phyloP scores from a whole-genome alignment of 768 basidiomycete genomes.

The Xerocomellus intermedius region DNA sequence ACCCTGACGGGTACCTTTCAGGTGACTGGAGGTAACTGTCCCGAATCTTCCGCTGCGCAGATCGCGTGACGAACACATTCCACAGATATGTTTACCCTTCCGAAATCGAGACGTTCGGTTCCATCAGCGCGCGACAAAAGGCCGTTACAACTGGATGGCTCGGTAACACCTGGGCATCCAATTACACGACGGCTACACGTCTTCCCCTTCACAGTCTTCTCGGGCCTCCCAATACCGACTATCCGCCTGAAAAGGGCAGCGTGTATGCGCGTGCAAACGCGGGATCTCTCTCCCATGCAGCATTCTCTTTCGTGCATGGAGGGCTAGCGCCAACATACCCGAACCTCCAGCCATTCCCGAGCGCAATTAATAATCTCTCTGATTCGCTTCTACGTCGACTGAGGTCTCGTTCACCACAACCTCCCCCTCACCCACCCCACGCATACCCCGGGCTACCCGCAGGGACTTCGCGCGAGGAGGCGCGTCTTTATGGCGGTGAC shows the following conservation, averaged over 20 bases:
- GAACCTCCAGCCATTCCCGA: conserved; percentile 78
- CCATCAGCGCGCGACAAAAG: conserved; percentile 65
- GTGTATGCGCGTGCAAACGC: conserved; percentile 32
- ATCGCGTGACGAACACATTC: conserved; percentile 5
- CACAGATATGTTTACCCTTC: conserved; percentile 78
- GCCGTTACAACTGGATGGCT: conserved; percentile 74
- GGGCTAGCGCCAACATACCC: conserved; percentile 79
- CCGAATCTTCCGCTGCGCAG: not conserved
- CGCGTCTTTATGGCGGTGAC: conserved; percentile 65
- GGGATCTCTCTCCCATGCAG: conserved; percentile 67
- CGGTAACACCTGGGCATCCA: conserved; percentile 78
- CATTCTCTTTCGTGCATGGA: conserved; percentile 92
- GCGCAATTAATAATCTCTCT: conserved; percentile 76
- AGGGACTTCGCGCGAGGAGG: conserved; percentile 64
- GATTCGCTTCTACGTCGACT: conserved; percentile 67
- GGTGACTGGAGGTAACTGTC: conserved; percentile 80
- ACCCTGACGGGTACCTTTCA: conserved; percentile 25
- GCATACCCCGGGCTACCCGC: conserved; percentile 70
- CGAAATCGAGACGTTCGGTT: conserved; percentile 83
- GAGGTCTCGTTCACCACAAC: conserved; percentile 61
- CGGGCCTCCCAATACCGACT: conserved; percentile 65
- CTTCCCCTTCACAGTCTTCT: conserved; percentile 75
- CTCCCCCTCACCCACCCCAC: conserved; percentile 76
- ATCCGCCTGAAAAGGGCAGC: conserved; percentile 40
- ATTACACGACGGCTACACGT: conserved; percentile 80